Evolutionary conservation across 129 eudicot genomes (phyloP).

Genomic region (Tagetes erecta): DNA sequence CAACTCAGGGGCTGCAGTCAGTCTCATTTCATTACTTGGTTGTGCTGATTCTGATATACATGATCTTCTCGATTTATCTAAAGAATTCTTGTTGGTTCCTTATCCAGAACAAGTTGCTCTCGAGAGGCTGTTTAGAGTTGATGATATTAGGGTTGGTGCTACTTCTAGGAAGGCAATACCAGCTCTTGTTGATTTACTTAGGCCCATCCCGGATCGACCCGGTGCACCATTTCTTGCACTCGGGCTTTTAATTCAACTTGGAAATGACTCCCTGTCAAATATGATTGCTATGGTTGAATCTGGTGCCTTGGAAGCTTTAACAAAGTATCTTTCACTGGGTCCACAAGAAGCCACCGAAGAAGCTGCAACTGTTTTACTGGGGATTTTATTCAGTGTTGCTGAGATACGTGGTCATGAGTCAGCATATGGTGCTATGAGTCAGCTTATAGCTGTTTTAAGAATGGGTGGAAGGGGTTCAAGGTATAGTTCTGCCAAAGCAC

Average conservation of each 20-base stretch:
- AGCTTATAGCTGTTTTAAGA: constrained; percentile 90
- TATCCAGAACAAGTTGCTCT: constrained; percentile 94
- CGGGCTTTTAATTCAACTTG: constrained; percentile 83
- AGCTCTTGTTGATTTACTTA: constrained; percentile 84
- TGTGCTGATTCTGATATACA: constrained; percentile 87
- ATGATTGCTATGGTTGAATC: constrained; percentile 92
- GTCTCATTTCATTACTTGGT: constrained; percentile 89
- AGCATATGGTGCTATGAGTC: constrained; percentile 91
- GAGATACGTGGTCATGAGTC: constrained; percentile 95
- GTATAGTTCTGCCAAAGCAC: constrained; percentile 94
- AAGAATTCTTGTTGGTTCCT: constrained; percentile 70
- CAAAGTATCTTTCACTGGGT: constrained; percentile 95
- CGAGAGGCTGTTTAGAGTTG: constrained; percentile 91
- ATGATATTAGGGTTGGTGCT: constrained; percentile 90
- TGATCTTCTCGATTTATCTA: constrained; percentile 72
- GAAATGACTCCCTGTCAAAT: constrained; percentile 74
- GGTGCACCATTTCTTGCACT: constrained; percentile 95
- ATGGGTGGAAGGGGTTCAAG: constrained; percentile 96
- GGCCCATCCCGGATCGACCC: constrained; percentile 95
- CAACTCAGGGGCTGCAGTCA: constrained; percentile 88
- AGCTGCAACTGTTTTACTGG: constrained; percentile 94
- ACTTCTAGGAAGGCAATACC: constrained; percentile 97
- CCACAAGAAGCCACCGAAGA: constrained; percentile 90
- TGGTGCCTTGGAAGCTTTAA: constrained; percentile 92
- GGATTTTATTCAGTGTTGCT: constrained; percentile 72